Evolutionary conservation across 306 rosid species (phyloP).

Genomic region (Inga leiocalycina): DNA sequence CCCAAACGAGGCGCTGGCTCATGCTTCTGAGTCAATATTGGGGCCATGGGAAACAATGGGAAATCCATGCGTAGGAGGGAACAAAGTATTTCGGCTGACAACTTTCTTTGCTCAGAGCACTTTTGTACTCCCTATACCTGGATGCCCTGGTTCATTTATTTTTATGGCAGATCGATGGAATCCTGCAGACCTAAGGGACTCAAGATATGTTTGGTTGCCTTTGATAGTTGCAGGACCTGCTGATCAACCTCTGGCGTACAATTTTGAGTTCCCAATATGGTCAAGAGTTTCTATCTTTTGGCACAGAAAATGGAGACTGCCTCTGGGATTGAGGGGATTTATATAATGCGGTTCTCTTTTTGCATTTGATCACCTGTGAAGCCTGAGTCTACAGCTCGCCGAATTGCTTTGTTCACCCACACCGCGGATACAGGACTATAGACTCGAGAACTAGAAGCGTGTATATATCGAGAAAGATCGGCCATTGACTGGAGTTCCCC

Average conservation of each 20-base stretch:
- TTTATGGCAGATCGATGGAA: constrained; percentile 98
- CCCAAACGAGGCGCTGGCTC: constrained; percentile 81
- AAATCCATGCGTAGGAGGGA: constrained; percentile 86
- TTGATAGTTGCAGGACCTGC: constrained; percentile 74
- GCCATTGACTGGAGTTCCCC: background rate
- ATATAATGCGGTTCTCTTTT: constrained; percentile 31
- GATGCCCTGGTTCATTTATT: constrained; percentile 61
- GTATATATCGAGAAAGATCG: constrained; percentile 2
- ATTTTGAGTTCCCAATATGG: constrained; percentile 78
- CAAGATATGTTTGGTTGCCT: constrained; percentile 94
- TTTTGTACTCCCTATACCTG: constrained; percentile 73
- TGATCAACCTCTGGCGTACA: constrained; percentile 72
- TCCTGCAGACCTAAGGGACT: constrained; percentile 79
- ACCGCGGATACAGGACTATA: constrained; percentile 4
- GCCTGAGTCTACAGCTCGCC: constrained; percentile 35
- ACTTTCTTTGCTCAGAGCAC: constrained; percentile 91
- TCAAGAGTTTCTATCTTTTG: constrained; percentile 86
- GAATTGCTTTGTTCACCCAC: constrained; percentile 25
- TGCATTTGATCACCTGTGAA: constrained; percentile 38
- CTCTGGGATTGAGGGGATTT: constrained; percentile 64
- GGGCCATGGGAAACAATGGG: constrained; percentile 97
- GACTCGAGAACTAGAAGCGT: constrained; percentile 37
- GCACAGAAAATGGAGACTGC: constrained; percentile 93
- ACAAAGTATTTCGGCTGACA: constrained; percentile 63
- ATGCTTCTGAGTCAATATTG: constrained; percentile 79